These are phyloP conservation scores for Monosporascus sp. DNA, from an alignment of 2,329 filamentous ascomycete species.

Conservation along the genomic window DNA sequence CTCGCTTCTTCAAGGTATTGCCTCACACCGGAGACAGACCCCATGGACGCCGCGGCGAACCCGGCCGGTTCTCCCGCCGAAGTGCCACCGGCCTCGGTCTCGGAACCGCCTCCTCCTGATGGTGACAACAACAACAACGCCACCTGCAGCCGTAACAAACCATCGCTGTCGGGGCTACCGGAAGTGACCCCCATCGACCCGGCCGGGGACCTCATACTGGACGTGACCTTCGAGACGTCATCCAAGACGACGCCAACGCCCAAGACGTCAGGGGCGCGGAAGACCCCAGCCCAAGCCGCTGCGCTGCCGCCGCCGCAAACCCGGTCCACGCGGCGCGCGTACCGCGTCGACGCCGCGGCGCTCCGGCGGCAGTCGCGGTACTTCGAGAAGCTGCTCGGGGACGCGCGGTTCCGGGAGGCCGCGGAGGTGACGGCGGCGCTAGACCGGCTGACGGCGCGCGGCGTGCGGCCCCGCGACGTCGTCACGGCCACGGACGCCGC, in stretches of 20 bases:
- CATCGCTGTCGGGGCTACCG: constrained; percentile 12
- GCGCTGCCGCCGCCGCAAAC: constrained; percentile 23
- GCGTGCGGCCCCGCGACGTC: constrained; percentile 43
- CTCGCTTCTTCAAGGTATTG: constrained; percentile 24
- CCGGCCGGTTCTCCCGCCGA: constrained; percentile 5
- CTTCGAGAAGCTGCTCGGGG: constrained; percentile 61
- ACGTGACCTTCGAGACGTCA: constrained; percentile 59
- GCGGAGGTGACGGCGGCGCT: constrained; percentile 47
- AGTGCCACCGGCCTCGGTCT: neutral
- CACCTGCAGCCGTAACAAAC: neutral
- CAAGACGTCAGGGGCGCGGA: too few relatives aligned
- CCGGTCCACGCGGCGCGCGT: constrained; percentile 40
- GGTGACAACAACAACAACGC: neutral
- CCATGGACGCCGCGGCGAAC: constrained; percentile 20
- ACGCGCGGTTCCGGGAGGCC: constrained; percentile 59
- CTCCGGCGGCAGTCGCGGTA: constrained; percentile 62
- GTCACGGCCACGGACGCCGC: constrained; percentile 20
- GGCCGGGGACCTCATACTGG: constrained; percentile 60
- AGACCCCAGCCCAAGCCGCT: constrained; percentile 13
- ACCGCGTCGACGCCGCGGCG: constrained; percentile 52
- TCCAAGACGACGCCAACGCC: too few relatives aligned
- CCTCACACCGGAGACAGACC: constrained; percentile 29
- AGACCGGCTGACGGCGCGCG: constrained; percentile 39
- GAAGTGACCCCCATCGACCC: constrained; percentile 45
- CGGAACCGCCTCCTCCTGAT: neutral